These are phyloP conservation scores for Lagenidium giganteum DNA, from an alignment of 352 stramenopile genomes.

Conservation along the genomic window DNA sequence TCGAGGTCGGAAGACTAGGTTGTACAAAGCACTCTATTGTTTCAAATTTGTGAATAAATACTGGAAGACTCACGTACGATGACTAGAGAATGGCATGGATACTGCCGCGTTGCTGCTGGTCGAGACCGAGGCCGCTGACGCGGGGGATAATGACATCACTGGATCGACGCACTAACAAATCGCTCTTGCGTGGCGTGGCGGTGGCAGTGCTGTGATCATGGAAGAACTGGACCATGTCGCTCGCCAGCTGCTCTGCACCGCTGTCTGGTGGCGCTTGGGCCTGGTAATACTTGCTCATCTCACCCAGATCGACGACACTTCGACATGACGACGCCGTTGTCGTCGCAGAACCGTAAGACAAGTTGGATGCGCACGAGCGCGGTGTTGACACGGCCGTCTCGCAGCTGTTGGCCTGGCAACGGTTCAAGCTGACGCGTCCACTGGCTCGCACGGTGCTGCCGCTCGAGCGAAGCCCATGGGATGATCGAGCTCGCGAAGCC, in stretches of 20 bases:
- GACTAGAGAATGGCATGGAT: constrained; percentile 67
- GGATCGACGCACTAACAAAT: constrained; percentile 17
- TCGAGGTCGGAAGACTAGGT: no score
- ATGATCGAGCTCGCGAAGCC: constrained; percentile 25
- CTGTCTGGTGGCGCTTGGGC: constrained; percentile 23
- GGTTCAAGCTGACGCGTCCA: constrained; percentile 19
- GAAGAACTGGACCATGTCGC: constrained; percentile 40
- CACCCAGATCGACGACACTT: constrained; percentile 67
- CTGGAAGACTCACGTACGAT: no score
- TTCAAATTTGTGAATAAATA: no score
- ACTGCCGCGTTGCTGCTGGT: constrained; percentile 55
- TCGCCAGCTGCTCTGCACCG: constrained; percentile 26
- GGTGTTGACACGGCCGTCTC: constrained; percentile 59
- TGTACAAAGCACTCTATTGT: no score
- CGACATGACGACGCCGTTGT: constrained; percentile 59
- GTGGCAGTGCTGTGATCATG: constrained; percentile 20
- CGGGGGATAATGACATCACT: no score
- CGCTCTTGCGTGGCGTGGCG: constrained; percentile 20
- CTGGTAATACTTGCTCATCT: constrained; percentile 80
- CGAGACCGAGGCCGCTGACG: constrained; percentile 18
- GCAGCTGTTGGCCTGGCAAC: constrained; percentile 55
- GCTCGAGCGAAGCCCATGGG: constrained; percentile 11
- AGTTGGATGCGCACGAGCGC: constrained; percentile 68
- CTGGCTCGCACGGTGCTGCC: constrained; percentile 7
- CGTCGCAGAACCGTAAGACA: constrained; percentile 66